phyloP scores from a whole-genome alignment of 176 grass and related monocot species.

The Cenchrus fungigraminus region DNA sequence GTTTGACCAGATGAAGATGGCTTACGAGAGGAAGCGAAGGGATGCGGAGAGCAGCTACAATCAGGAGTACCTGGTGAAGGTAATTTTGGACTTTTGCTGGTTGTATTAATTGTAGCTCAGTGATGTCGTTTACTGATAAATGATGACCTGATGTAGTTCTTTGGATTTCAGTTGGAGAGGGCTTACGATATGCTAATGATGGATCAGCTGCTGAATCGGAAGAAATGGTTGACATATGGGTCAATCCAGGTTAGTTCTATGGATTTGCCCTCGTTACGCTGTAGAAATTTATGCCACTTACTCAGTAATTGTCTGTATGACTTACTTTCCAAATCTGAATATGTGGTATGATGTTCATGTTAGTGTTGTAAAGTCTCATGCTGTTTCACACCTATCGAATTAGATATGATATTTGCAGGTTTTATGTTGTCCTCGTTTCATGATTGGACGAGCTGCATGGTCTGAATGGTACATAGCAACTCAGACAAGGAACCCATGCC shows the following conservation, averaged over 20 bases:
- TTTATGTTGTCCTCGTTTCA: background rate
- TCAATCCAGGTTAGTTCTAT: conserved; percentile 53
- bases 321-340: background rate
- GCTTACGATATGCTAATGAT: conserved; percentile 72
- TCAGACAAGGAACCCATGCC: background rate
- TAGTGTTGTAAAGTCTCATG: background rate
- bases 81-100: conserved; percentile 38
- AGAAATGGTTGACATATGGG: conserved; percentile 55
- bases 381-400: background rate
- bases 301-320: background rate
- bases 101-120: background rate
- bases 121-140: background rate
- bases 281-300: background rate
- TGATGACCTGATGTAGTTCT: background rate
- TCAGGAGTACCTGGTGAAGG: conserved; percentile 47
- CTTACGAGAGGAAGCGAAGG: conserved; percentile 54
- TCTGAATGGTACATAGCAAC: background rate
- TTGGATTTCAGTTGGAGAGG: conserved; percentile 61
- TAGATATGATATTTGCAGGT: background rate
- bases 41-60: conserved; percentile 53
- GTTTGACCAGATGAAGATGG: conserved; percentile 63
- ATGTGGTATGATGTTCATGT: background rate
- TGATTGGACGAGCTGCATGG: background rate
- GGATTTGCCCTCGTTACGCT: background rate
- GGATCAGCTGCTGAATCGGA: conserved; percentile 63